Base-by-base conservation (phyloP, 2,329 filamentous ascomycete species). In the Parastagonospora avenae region DNA sequence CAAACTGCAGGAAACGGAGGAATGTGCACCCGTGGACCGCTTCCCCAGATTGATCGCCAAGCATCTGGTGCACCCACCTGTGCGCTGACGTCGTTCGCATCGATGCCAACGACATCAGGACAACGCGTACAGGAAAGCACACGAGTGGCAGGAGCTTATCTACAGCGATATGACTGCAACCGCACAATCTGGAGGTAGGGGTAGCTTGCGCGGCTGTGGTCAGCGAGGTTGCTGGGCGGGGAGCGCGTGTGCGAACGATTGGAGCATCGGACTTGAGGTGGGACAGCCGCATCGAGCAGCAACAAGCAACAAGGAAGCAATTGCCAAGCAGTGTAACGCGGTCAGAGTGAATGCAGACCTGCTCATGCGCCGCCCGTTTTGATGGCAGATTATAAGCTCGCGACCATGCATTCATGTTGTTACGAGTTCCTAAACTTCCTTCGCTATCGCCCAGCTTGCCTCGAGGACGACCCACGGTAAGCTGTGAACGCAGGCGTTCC, bases 21-120 rank as follows among this genome's bases (percentile, higher is more conserved):
- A 47, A 36, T 40, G 51, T 44, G 46, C 35, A 47, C 24, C 30
- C 36, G 51, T 44, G 46, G 29, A 47, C 24, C 30, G 28, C 36
- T 38, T 41, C 37, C 48, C 43, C 41, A 42, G 10, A 15, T 24
- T 24, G 24, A 15, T 8, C 33, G 50, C 45, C 45, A 45, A 48
- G 50, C 10, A 9, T 35, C 12, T 36, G 31, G 24, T 30, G 9
- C n/a, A 15, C 16, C 37, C 5, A 4, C 16, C 37, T 40, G 37
- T 24, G 28, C 37, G 19, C 16, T 40, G 37, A 40, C 37, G 37
- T 28, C 15, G 19, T 24, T 4, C 9, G 16, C 16, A 27, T 40
- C 19, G 15, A 10, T 24, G 36, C 36, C 4, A 6, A 37, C 15
- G 16, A 4, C 4, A 15, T 24, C 19, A 8, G 35, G 5, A 24